Conservation (phyloP, 352 stramenopile genomes). For the Phytophthora tubulina region DNA sequence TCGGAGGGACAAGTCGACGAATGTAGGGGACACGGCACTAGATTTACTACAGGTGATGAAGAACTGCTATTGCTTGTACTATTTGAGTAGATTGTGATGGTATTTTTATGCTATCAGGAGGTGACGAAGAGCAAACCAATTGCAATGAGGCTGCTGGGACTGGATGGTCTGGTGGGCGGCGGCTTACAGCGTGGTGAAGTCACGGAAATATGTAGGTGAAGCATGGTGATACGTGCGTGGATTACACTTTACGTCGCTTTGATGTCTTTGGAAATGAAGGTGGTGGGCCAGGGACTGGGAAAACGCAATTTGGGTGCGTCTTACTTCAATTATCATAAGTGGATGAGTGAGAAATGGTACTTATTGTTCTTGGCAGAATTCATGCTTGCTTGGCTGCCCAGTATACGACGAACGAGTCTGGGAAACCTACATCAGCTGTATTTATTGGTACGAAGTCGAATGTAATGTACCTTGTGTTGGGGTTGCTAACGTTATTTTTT, state of each 20-base stretch:
- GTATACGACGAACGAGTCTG: constrained; percentile 34
- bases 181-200: constrained; percentile 77
- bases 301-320: constrained; percentile 77
- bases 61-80: background rate
- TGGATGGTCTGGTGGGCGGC: constrained; percentile 74
- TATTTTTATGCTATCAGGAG: constrained; percentile 34
- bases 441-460: constrained; percentile 64
- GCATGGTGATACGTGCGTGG: background rate
- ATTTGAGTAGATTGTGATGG: background rate
- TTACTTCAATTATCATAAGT: background rate
- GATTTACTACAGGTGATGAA: constrained; percentile 54
- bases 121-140: constrained; percentile 45
- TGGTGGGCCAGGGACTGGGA: constrained; percentile 73
- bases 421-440: constrained; percentile 38
- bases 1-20: background rate
- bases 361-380: constrained; percentile 48
- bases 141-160: constrained; percentile 47
- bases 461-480: background rate
- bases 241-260: background rate
- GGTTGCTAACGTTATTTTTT: background rate
- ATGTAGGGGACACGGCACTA: constrained; percentile 53
- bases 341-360: too few species aligned
- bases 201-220: constrained; percentile 75
- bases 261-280: constrained; percentile 30
- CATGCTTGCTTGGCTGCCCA: constrained; percentile 76